phyloP scores from a whole-genome alignment of 2,329 filamentous ascomycete genomes.

The Fusarium solani-melongenae region DNA sequence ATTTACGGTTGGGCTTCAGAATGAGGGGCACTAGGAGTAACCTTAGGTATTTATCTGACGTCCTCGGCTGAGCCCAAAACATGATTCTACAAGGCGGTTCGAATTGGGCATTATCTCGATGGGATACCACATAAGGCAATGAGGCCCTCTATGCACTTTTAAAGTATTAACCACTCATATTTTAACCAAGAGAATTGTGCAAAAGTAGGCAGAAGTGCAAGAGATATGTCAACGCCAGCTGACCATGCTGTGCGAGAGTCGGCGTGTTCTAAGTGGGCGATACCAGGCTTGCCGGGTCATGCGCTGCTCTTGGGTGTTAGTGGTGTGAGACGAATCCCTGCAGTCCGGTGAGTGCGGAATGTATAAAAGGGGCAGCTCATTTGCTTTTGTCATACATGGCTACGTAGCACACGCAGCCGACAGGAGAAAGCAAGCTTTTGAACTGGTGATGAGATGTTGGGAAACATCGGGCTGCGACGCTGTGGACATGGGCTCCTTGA shows the following conservation, averaged over 20 bases:
- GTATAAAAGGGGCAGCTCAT: neutral
- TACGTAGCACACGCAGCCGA: neutral
- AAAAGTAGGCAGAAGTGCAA: neutral
- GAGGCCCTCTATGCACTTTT: neutral
- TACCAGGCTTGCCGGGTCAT: neutral
- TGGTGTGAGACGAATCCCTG: neutral
- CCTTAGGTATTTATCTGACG: too few species aligned
- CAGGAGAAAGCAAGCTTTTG: neutral
- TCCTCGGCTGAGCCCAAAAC: too few species aligned
- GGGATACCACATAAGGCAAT: neutral
- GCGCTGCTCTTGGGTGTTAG: neutral
- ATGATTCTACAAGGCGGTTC: too few species aligned
- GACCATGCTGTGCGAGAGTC: neutral
- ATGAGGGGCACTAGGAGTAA: too few species aligned
- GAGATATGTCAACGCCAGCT: neutral
- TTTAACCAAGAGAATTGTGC: neutral
- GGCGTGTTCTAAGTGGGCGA: neutral
- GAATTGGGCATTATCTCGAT: neutral
- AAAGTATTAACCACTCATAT: neutral
- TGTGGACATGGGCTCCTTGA: neutral
- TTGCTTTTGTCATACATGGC: neutral
- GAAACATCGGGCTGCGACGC: neutral
- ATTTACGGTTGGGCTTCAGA: too few species aligned
- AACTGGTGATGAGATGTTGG: neutral
- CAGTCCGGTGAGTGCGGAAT: neutral